Base-by-base conservation (phyloP, 805 yeast genomes). In the Saccharomycopsis amapae region DNA sequence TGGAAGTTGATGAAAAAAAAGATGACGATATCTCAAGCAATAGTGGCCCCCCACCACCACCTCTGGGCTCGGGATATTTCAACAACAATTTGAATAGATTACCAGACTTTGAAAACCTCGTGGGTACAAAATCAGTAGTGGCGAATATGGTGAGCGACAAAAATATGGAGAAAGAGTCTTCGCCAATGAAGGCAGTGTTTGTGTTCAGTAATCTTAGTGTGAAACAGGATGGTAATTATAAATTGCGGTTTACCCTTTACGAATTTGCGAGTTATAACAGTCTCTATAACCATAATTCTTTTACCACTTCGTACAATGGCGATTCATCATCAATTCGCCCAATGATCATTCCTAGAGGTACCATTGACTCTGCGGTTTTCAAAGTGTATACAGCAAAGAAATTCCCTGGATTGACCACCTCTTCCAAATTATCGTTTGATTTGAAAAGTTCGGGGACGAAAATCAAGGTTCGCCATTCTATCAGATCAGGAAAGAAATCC, bases 341-440 rank as follows among this genome's bases (percentile, higher is more conserved):
- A 19, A 32, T n/a, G 9, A 26, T 49, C 46, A 17, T 53, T 44
- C 48, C 48, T 23, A 45, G 61, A 25, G 57, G 61, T 24, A 40
- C 55, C 5, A 53, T 57, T 22, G 66, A 62, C 45, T 61, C 66
- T 5, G 57, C 59, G 9, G 46, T 57, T 4, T 67, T 68, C 55
- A 56, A 54, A 39, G 71, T 67, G 3, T 68, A 61, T 47, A 62
- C 68, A 18, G 72, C 73, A 0, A 68, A 69, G 46, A 63, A 61
- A 52, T 68, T 68, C 46, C 73, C 73, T 3, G 73, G 73, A 6
- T 70, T 68, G 15, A 66, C 65, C n/a, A 71, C 69, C 24, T 56
- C 65, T 23, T 51, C 58, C 12, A 59, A 58, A 40, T 46, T 62
- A 23, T 43, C 48, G n/a, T 49, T 49, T 40, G 53, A 49, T 40